Base-by-base conservation (phyloP, 108 stramenopile species). In the Schizochytrium sp. region DNA sequence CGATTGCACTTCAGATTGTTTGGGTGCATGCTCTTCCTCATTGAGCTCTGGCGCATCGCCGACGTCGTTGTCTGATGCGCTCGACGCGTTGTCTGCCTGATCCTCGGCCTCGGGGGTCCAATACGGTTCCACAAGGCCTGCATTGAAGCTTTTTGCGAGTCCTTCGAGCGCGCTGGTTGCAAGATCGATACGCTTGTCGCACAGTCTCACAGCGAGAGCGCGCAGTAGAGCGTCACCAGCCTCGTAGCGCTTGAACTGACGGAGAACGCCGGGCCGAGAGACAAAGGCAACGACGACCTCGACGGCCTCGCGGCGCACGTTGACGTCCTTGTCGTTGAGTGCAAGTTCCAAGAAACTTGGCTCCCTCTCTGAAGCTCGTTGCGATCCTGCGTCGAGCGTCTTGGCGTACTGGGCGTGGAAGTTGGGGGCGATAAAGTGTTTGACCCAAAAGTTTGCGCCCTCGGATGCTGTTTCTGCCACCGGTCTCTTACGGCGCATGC, bases 231-330 rank as follows among this genome's bases (percentile, higher is more conserved):
- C 45, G 51, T 83, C 76, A 4, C 5, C 23, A 12, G 48, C 4
- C 18, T 34, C 5, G 45, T 45, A 83, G 8, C 63, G 63, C 18
- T 69, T 69, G 63, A 69, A 69, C 63, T 69, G 63, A 18, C 63
- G 63, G 8, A 69, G 14, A 18, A 69, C 63, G 8, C 63, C 63
- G 8, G 63, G 63, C 21, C 63, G 63, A 16, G 63, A 69, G 25
- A 69, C 41, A 83, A 83, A 83, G 51, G 45, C 76, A 55, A 83
- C 51, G 45, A 83, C 76, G 14, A 83, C 76, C 76, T 83, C 76
- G 23, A 53, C 76, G 4, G 76, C 76, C n/a, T 47, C 76, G n/a
- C 51, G 45, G 14, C 76, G 45, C 25, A 83, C 51, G 48, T 83
- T 53, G 51, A 53, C 48, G 76, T 83, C 76, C 76, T 83, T 83